These are phyloP conservation scores for Volvox carteri DNA, from an alignment of 163 green algal genomes.

Conservation along the genomic window DNA sequence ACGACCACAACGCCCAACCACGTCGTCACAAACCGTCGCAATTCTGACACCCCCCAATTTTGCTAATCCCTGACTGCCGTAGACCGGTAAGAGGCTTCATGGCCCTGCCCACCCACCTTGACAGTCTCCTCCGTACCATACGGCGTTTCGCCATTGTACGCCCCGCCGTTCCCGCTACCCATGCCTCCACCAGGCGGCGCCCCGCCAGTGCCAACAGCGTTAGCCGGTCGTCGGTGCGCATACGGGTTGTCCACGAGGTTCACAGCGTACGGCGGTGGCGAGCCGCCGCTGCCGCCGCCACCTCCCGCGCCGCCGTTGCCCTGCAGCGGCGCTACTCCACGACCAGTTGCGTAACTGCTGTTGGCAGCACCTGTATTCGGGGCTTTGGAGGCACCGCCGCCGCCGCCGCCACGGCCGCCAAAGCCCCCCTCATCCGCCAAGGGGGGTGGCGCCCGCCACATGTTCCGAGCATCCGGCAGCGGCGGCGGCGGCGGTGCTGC, in stretches of 20 bases:
- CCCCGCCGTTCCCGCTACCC: neutral
- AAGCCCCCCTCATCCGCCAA: neutral
- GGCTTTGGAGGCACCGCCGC: neutral
- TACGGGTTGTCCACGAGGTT: conserved; percentile 16
- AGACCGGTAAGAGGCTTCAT: no score
- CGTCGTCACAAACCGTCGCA: no score
- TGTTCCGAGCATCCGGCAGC: neutral
- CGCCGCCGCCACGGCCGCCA: neutral
- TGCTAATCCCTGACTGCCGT: no score
- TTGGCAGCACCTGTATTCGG: neutral
- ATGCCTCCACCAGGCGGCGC: neutral
- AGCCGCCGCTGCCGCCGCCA: neutral
- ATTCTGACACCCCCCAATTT: no score
- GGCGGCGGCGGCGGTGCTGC: neutral
- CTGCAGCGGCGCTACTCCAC: neutral
- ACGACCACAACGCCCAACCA: no score
- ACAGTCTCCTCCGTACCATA: conserved; percentile 41
- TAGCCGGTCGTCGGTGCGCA: conserved; percentile 24
- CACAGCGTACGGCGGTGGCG: conserved; percentile 38
- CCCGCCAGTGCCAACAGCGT: conserved; percentile 24
- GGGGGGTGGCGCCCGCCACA: neutral
- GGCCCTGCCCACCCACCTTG: conserved; percentile 38
- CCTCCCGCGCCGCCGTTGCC: neutral
- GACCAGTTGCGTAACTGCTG: neutral
- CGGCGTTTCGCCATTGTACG: conserved; percentile 13